Conservation (phyloP, 2,329 filamentous ascomycete genomes). For the Colletotrichum ledebouriae region DNA sequence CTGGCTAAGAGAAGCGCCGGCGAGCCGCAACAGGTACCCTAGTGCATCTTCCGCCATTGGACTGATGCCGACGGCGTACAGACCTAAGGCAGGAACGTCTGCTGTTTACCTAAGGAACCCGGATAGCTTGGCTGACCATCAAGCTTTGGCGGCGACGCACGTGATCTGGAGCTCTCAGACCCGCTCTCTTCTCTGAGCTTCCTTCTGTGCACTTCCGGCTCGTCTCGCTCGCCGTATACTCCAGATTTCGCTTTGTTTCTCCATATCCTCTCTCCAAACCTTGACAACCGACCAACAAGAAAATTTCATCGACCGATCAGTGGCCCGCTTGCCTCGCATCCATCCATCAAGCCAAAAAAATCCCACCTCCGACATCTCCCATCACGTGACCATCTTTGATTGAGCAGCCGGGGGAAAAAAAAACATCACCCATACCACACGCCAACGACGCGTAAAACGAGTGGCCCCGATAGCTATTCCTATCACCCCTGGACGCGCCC, state of each 20-base stretch:
- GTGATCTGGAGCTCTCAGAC: background rate
- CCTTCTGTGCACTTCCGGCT: conserved; percentile 27
- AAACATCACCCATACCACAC: conserved; percentile 38
- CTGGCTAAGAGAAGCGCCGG: conserved; percentile 36
- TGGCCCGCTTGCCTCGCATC: conserved; percentile 25
- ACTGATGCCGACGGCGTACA: background rate
- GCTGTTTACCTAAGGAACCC: conserved; percentile 6
- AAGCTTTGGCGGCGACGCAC: background rate
- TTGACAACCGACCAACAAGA: conserved; percentile 31
- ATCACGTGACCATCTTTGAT: conserved; percentile 33
- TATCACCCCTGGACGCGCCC: conserved; percentile 33
- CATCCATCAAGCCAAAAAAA: conserved; percentile 9
- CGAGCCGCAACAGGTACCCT: conserved; percentile 32
- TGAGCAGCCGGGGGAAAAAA: conserved; percentile 4
- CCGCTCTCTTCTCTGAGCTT: background rate
- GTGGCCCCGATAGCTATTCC: conserved; percentile 35
- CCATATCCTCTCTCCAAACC: conserved; percentile 34
- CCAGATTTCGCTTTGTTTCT: conserved; percentile 36
- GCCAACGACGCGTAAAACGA: conserved; percentile 30
- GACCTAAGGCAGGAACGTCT: conserved; percentile 14
- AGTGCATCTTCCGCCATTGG: background rate
- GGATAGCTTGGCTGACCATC: no score
- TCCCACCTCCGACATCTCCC: conserved; percentile 19
- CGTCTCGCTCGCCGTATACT: conserved; percentile 32
- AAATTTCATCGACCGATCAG: conserved; percentile 38